Evolutionary conservation across 169 alveolate genomes (phyloP), one percentile per base, ranked within the genome.

Genomic region (Prorocentrum cordatum): DNA sequence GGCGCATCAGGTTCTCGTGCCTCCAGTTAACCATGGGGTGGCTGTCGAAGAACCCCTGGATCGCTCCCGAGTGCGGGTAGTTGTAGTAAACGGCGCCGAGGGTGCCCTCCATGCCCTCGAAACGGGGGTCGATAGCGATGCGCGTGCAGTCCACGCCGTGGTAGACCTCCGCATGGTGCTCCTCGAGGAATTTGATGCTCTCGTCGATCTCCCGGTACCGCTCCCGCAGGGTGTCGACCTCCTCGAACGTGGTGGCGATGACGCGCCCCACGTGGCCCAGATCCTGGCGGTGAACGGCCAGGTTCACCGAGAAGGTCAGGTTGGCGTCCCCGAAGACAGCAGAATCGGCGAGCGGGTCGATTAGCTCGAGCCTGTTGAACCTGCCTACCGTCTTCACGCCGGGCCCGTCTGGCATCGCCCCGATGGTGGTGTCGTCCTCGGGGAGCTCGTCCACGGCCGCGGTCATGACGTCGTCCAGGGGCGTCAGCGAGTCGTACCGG

Each of bases 1-100:
- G 88, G n/a, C 88, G 70, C 88, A 79, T 79, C 64, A 79, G 88
- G 45, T 79, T 79, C 75, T 79, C 88, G 22, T 79, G 88, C 38
- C 88, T 73, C 88, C 88, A 79, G 33, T 79, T 79, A 45, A 79
- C 88, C 26, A 62, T 39, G 27, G 88, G 88, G n/a, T 79, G 88
- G 10, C 88, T n/a, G n/a, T 79, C 88, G 31, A 79, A 79, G 64
- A 79, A 79, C 26, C 88, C 88, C 7, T 47, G 38, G 66, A 79
- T 66, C 9, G 75, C 88, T 16, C 88, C 88, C 26, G 88, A 62
- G 24, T 79, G 88, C 2, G 88, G 88, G 42, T 58, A 79, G 75
- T 79, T 79, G 75, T 79, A 79, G 62, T 79, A 79, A 24, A 79
- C 75, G 3, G 75, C 88, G 2, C 88, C 88, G 10, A 79, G 88